A percentile compares a stretch with the other conserved stretches of the same genome.
phyloP scores from a whole-genome alignment of 495 filamentous ascomycete species.

The Staphylotrichum tortipilum region DNA sequence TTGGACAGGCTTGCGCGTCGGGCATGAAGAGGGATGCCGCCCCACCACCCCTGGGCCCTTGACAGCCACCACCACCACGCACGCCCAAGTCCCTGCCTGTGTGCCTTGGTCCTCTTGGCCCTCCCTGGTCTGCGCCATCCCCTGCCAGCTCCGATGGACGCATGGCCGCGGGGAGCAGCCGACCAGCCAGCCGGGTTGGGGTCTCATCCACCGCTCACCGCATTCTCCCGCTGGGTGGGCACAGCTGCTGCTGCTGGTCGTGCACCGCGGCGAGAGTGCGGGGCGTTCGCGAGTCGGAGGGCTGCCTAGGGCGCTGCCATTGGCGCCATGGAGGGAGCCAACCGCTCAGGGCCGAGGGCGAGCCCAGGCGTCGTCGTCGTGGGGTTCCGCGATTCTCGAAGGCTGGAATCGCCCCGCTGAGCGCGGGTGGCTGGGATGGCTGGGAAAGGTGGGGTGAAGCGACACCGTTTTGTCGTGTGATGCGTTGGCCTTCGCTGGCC shows the following conservation, averaged over 20 bases:
- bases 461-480: background rate
- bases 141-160: background rate
- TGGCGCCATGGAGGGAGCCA: constrained; percentile 2
- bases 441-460: no score
- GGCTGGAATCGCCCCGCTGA: background rate
- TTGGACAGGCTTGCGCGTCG: constrained; percentile 11
- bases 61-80: no score
- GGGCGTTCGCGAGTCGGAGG: background rate
- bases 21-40: constrained; percentile 9
- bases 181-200: background rate
- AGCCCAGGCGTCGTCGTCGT: no score
- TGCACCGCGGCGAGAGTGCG: no score
- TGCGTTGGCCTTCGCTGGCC: background rate
- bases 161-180: background rate
- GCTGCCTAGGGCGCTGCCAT: background rate
- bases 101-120: no score
- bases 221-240: background rate
- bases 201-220: constrained; percentile 2
- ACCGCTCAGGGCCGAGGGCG: no score
- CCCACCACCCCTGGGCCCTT: no score
- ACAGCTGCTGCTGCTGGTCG: no score
- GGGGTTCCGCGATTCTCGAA: no score
- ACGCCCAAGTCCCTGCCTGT: no score
- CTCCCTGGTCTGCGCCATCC: no score
- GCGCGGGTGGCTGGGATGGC: constrained; percentile 3